phyloP scores from a whole-genome alignment of 805 yeast species.

The Ogataea paraovalis region DNA sequence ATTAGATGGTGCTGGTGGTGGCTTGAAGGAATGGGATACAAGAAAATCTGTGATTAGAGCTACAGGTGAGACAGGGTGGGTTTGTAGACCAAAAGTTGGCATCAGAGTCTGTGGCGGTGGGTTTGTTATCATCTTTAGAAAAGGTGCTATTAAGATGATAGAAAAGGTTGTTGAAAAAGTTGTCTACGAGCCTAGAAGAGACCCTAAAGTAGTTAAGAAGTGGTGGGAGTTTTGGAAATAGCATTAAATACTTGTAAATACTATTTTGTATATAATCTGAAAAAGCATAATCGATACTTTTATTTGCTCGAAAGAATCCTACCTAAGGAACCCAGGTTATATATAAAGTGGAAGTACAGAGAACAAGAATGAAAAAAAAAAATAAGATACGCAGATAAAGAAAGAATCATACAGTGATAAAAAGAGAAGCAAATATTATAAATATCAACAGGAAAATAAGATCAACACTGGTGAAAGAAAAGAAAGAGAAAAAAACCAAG shows the following conservation, averaged over 20 bases:
- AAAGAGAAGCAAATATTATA: not conserved
- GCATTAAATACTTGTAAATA: not conserved
- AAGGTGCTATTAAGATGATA: conserved; percentile 14
- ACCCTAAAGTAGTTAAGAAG: not conserved
- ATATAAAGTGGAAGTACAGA: not conserved
- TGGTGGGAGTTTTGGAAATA: conserved; percentile 2
- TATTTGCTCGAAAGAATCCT: not conserved
- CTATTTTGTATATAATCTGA: not conserved
- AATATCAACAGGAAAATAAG: not conserved
- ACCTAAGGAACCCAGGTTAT: not conserved
- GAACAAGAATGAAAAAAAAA: not conserved
- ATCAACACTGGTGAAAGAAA: not conserved
- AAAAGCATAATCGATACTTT: not conserved
- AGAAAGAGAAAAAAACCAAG: not conserved
- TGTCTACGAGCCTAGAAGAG: not conserved
- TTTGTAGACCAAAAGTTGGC: conserved; percentile 50
- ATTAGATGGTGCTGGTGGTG: conserved; percentile 47
- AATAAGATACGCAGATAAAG: not conserved
- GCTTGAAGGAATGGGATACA: conserved; percentile 49
- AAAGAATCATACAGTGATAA: not conserved
- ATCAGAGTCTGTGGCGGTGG: conserved; percentile 47
- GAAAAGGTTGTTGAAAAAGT: conserved; percentile 2
- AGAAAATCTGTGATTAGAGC: conserved; percentile 37
- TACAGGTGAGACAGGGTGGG: conserved; percentile 37
- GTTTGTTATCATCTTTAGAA: conserved; percentile 42